These are phyloP conservation scores for Moelleriella libera DNA, from an alignment of 2,329 filamentous ascomycete genomes.

Conservation along the genomic window DNA sequence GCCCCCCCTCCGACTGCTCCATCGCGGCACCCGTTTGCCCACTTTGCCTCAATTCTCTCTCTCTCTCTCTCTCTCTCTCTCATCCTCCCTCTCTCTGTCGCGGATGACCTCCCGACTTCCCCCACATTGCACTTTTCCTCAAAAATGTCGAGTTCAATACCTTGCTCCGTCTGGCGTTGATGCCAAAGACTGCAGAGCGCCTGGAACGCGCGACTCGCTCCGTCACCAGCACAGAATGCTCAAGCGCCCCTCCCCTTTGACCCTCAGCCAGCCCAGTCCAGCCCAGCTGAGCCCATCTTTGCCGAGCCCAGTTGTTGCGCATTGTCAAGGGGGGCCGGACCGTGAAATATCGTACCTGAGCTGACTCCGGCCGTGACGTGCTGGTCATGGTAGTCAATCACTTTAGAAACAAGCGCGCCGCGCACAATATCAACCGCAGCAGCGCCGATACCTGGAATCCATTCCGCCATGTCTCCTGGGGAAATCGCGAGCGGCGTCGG, in stretches of 20 bases:
- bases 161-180: too few species aligned
- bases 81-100: too few species aligned
- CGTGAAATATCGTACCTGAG: neutral
- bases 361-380: conserved; percentile 4
- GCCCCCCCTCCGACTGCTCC: too few species aligned
- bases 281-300: neutral
- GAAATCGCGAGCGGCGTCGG: conserved; percentile 13
- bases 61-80: neutral
- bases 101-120: too few species aligned
- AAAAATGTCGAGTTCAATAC: too few species aligned
- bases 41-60: neutral
- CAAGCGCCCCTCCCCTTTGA: too few species aligned
- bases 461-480: conserved; percentile 27
- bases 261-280: neutral
- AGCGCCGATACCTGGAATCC: conserved; percentile 27
- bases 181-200: too few species aligned
- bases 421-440: conserved; percentile 26
- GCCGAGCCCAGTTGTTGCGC: neutral
- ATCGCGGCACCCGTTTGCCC: too few species aligned
- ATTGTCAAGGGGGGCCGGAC: neutral
- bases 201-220: too few species aligned
- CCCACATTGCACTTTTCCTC: too few species aligned
- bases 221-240: too few species aligned
- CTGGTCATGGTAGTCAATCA: conserved; percentile 26
- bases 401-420: conserved; percentile 28